Percentiles rank a stretch among this genome's conserved stretches.
These are phyloP conservation scores for Alternaria arborescens DNA, from an alignment of 2,329 filamentous ascomycete genomes.

Conservation along the genomic window DNA sequence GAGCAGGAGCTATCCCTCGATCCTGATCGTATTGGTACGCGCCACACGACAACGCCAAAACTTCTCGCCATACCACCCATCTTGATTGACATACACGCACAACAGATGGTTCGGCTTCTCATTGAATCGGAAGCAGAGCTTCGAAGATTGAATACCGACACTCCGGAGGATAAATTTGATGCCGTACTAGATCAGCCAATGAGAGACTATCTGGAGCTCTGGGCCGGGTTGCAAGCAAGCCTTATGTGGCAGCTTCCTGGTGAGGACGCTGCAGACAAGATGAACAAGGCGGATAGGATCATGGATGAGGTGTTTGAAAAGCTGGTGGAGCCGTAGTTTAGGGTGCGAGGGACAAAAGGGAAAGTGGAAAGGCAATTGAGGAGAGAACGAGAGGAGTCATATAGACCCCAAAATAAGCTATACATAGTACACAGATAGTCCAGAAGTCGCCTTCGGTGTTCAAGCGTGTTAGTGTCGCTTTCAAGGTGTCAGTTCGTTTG, in stretches of 20 bases:
- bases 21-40: background rate
- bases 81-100: background rate
- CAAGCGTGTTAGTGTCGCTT: background rate
- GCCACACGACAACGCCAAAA: background rate
- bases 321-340: background rate
- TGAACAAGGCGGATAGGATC: background rate
- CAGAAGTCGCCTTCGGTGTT: too few species aligned
- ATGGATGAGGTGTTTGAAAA: constrained; percentile 6
- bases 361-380: background rate
- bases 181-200: background rate
- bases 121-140: background rate
- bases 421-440: too few species aligned
- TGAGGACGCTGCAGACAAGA: background rate
- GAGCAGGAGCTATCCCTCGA: background rate
- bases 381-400: background rate
- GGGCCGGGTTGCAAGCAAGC: background rate
- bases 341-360: background rate
- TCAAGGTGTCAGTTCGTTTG: background rate
- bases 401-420: background rate
- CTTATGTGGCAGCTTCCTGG: constrained; percentile 2
- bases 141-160: background rate
- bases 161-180: background rate
- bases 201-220: constrained; percentile 3
- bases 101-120: background rate
- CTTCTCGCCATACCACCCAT: background rate